Evolutionary conservation across 1,139 yeast species (phyloP).

Genomic region (Pichia sp.): DNA sequence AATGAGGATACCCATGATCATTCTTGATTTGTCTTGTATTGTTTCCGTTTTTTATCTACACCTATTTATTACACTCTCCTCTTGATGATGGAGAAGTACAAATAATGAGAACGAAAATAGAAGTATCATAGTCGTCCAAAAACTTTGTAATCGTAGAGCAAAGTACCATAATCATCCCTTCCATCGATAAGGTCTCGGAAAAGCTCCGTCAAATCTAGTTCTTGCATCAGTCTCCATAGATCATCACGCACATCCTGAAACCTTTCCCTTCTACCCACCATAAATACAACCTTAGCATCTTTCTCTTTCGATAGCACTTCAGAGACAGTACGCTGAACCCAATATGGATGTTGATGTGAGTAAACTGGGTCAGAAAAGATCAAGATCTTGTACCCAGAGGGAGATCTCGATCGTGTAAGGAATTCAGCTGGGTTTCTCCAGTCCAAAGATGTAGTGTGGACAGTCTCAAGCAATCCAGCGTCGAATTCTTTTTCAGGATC

Average conservation of each 20-base stretch:
- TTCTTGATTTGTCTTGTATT: too few relatives aligned
- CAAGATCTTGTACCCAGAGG: conserved; percentile 43
- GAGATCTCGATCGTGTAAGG: conserved; percentile 15
- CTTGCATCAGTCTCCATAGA: conserved; percentile 49
- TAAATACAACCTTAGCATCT: conserved; percentile 44
- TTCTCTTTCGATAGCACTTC: conserved; percentile 32
- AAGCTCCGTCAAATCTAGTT: conserved; percentile 26
- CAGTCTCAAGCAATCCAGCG: background rate
- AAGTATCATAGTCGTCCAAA: conserved; percentile 27
- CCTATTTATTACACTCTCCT: too few relatives aligned
- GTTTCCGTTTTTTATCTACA: too few relatives aligned
- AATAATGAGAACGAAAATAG: background rate
- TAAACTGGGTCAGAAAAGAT: conserved; percentile 85
- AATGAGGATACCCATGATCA: background rate
- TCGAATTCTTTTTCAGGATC: background rate
- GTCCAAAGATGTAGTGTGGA: conserved; percentile 38
- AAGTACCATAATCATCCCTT: conserved; percentile 79
- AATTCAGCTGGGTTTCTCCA: conserved; percentile 61
- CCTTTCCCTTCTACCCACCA: conserved; percentile 65
- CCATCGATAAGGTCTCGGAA: conserved; percentile 48
- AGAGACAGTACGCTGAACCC: conserved; percentile 56
- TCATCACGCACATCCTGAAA: conserved; percentile 57
- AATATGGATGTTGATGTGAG: conserved; percentile 69
- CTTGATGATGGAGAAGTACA: background rate
- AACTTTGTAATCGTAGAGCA: conserved; percentile 51